These are phyloP conservation scores for Ogataea chonburiensis DNA, from an alignment of 805 yeast genomes.

Conservation along the genomic window DNA sequence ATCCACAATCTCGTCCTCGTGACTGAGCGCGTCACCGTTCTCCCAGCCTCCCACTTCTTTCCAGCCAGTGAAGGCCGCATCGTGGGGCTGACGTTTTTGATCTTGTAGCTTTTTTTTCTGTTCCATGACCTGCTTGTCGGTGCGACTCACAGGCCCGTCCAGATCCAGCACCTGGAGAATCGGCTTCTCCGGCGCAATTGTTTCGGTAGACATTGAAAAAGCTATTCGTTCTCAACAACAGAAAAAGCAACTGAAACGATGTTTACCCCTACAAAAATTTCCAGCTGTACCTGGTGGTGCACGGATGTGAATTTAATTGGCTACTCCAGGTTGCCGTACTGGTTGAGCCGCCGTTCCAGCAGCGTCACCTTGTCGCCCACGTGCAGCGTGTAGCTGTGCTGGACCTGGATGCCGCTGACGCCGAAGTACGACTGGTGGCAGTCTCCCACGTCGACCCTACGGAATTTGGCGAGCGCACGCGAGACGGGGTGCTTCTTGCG, in stretches of 20 bases:
- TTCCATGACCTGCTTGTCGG: conserved; percentile 22
- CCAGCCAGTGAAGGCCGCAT: conserved; percentile 86
- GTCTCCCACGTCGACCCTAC: conserved; percentile 25
- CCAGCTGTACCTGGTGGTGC: conserved; percentile 17
- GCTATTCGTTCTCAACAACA: conserved; percentile 1
- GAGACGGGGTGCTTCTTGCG: conserved; percentile 22
- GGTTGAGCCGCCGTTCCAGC: conserved; percentile 20
- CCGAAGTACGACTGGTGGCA: conserved; percentile 21
- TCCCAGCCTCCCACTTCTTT: conserved; percentile 90
- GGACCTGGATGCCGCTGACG: conserved; percentile 26
- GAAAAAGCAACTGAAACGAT: conserved; percentile 16
- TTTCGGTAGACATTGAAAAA: conserved; percentile 9
- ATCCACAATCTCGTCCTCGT: conserved; percentile 73
- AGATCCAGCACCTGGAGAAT: conserved; percentile 21
- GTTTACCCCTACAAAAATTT: conserved; percentile 12
- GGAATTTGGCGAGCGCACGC: conserved; percentile 21
- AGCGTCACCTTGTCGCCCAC: conserved; percentile 25
- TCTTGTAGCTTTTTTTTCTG: conserved; percentile 21
- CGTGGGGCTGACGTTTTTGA: conserved; percentile 46
- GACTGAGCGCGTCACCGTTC: conserved; percentile 58
- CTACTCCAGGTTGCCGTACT: conserved; percentile 14
- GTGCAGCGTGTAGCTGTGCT: conserved; percentile 18
- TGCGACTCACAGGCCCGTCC: conserved; percentile 29
- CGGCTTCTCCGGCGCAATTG: conserved; percentile 9
- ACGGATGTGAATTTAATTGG: conserved; percentile 1